Base-by-base conservation (phyloP, 305 asterid genomes). In the Caryopteris hybrid region DNA sequence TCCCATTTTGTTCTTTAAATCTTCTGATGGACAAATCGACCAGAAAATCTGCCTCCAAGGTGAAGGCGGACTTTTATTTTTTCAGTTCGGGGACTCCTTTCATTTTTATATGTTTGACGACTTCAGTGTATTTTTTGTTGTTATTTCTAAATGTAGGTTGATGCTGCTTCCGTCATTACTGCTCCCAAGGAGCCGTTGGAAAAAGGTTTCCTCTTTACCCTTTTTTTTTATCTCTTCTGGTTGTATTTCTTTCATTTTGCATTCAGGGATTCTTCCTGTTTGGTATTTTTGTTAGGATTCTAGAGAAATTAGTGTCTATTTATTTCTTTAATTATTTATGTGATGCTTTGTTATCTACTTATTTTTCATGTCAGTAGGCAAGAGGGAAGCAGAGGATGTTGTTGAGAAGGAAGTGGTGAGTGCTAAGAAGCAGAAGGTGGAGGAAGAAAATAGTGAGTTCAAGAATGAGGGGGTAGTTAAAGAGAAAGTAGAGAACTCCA, bases 381-480 rank as follows among this genome's bases (percentile, higher is more conserved):
- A 87, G 87, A 87, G 98, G 74, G 95, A 80, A 68, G 87, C 91
- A 1, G 96, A 80, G 70, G 87, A 65, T 46, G 69, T 39, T 20
- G 41, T 76, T 47, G 90, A 79, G 76, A 82, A 79, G 75, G 70
- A 64, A 47, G 66, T 65, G 27, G 71, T 64, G 52, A 62, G 51
- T 45, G 82, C 74, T 56, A 85, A 88, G 80, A 86, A 84, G 81
- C 87, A 77, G 81, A 87, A 84, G 83, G 53, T 82, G 29, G 81
- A 65, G 64, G 88, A 76, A 50, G 81, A 76, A 67, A 82, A 76
- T 84, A 51, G 20, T 61, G 86, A 75, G 12, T 57, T 63, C 57
- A 78, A 81, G 82, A 46, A 36, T 64, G 55, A 51, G 48, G 68
- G 76, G 72, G 69, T 48, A 6, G 66, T 62, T 14, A 66, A 65